Evolutionary conservation across 768 basidiomycete genomes (phyloP).

Genomic region (Tulasnella sp.): DNA sequence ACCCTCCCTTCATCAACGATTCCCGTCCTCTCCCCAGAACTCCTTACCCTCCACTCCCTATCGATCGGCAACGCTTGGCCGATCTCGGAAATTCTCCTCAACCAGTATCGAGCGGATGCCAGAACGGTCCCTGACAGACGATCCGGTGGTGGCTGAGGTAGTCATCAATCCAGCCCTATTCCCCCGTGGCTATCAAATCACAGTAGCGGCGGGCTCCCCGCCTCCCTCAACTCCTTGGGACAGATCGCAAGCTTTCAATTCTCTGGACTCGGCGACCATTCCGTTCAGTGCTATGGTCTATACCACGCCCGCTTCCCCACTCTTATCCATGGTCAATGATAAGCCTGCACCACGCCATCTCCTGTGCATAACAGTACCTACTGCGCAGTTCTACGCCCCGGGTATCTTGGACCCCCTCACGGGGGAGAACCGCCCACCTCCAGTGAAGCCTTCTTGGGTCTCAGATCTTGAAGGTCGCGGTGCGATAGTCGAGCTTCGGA

Average conservation of each 20-base stretch:
- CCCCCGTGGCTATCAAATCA: constrained; percentile 65
- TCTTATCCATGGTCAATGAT: constrained; percentile 60
- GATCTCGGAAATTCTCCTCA: not conserved
- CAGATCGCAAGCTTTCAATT: not conserved
- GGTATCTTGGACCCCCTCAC: constrained; percentile 80
- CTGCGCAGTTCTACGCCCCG: constrained; percentile 69
- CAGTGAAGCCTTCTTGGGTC: constrained; percentile 70
- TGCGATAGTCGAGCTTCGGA: constrained; percentile 54
- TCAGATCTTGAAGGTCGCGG: constrained; percentile 53
- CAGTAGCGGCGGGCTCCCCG: constrained; percentile 35
- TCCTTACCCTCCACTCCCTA: not conserved
- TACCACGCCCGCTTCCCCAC: constrained; percentile 75
- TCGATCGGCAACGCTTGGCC: not conserved
- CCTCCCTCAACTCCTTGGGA: not conserved
- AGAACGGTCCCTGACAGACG: constrained; percentile 35
- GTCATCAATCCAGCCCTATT: constrained; percentile 79
- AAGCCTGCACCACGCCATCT: constrained; percentile 63
- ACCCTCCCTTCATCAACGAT: constrained; percentile 9
- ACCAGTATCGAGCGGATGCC: not conserved
- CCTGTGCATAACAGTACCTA: constrained; percentile 73
- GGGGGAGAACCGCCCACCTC: constrained; percentile 57
- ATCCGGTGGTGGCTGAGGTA: constrained; percentile 73
- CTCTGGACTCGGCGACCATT: constrained; percentile 35
- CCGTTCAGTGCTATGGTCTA: constrained; percentile 57
- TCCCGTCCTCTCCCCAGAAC: constrained; percentile 14